These are phyloP conservation scores for Cutaneotrichosporon sp. DNA, from an alignment of 1,284 basidiomycete species.

Conservation along the genomic window DNA sequence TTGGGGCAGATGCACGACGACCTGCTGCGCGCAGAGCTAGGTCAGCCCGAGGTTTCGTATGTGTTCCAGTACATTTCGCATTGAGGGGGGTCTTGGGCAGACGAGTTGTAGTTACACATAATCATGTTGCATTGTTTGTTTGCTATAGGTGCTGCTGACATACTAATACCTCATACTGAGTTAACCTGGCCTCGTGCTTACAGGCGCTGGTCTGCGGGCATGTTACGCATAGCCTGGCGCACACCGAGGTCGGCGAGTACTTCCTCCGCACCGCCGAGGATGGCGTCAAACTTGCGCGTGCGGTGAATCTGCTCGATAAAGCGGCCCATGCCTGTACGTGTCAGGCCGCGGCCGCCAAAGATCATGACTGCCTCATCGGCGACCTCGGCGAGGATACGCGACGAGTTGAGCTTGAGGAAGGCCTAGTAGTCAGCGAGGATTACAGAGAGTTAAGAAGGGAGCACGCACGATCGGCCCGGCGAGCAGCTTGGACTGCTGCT, in stretches of 20 bases:
- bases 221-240: slow-evolving; percentile 45
- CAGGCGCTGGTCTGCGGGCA: slow-evolving; percentile 21
- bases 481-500: slow-evolving; percentile 57
- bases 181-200: background rate
- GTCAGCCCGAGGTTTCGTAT: slow-evolving; percentile 76
- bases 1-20: slow-evolving; percentile 92
- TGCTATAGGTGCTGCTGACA: background rate
- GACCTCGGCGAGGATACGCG: slow-evolving; percentile 46
- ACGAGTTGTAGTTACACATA: background rate
- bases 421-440: slow-evolving; percentile 4
- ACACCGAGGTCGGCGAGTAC: slow-evolving; percentile 54
- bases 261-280: slow-evolving; percentile 51
- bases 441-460: no score
- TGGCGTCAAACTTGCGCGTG: slow-evolving; percentile 80
- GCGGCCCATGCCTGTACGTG: slow-evolving; percentile 52
- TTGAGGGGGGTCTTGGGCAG: slow-evolving; percentile 12
- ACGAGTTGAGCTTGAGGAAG: slow-evolving; percentile 58
- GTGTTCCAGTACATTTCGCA: slow-evolving; percentile 78
- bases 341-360: slow-evolving; percentile 38
- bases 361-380: slow-evolving; percentile 52
- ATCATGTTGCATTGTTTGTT: background rate
- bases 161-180: background rate
- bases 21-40: slow-evolving; percentile 74
- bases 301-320: slow-evolving; percentile 52
- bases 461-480: slow-evolving; percentile 41